Conservation (phyloP, 805 yeast species). For the Wickerhamiella australiensis region DNA sequence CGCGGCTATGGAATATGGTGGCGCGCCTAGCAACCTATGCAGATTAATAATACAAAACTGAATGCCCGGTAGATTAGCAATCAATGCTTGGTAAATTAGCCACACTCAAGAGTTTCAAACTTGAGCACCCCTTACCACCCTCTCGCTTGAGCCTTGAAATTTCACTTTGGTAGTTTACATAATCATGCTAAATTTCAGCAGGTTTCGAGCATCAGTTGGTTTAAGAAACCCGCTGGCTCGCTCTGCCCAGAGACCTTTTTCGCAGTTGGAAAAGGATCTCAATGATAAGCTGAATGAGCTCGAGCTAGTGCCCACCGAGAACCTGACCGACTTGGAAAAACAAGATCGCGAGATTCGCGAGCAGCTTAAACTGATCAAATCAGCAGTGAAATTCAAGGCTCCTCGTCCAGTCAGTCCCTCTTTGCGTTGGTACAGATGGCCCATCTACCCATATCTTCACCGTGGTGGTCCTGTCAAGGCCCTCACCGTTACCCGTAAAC, state of each 20-base stretch:
- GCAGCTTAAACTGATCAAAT: slow-evolving; percentile 61
- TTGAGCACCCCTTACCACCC: too few relatives aligned
- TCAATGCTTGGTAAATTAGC: too few relatives aligned
- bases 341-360: slow-evolving; percentile 62
- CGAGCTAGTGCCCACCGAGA: slow-evolving; percentile 31
- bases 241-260: slow-evolving; percentile 12
- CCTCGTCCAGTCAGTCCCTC: slow-evolving; percentile 80
- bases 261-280: slow-evolving; percentile 13
- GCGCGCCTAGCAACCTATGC: too few relatives aligned
- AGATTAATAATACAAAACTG: too few relatives aligned
- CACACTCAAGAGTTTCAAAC: too few relatives aligned
- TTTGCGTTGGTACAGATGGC: slow-evolving; percentile 75
- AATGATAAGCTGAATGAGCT: slow-evolving; percentile 21
- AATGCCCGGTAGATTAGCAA: too few relatives aligned
- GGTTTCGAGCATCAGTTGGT: slow-evolving; percentile 1
- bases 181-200: slow-evolving; percentile 3
- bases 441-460: slow-evolving; percentile 75
- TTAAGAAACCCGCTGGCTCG: neutral
- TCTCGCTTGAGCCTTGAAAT: too few relatives aligned
- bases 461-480: slow-evolving; percentile 70
- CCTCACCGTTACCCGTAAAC: slow-evolving; percentile 59
- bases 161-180: neutral
- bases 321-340: slow-evolving; percentile 58
- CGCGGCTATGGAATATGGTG: too few relatives aligned
- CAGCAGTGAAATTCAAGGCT: slow-evolving; percentile 57